Conservation (phyloP, 352 stramenopile species). For the Phytophthora uliginosa region DNA sequence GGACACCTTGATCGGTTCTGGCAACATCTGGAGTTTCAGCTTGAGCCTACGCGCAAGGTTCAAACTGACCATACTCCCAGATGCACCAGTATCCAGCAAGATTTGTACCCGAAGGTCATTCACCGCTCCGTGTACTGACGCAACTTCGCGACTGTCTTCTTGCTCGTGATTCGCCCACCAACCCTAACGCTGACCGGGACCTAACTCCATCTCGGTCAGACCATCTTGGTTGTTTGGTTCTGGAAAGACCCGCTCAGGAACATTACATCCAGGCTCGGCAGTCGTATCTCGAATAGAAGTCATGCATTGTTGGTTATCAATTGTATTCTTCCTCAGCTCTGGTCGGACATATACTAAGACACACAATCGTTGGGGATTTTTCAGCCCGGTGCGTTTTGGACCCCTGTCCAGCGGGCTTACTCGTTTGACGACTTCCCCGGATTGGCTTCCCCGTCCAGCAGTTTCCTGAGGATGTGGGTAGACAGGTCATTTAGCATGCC, state of each 20-base stretch:
- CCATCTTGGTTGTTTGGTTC: not conserved
- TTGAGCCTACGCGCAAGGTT: constrained; percentile 6
- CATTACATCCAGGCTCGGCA: not conserved
- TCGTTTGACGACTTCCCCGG: constrained; percentile 25
- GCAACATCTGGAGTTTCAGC: constrained; percentile 3
- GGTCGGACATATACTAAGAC: constrained; percentile 27
- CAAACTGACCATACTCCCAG: constrained; percentile 5
- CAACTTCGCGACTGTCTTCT: not conserved
- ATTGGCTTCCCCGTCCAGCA: not conserved
- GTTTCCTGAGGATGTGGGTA: not conserved
- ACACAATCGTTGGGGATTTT: constrained; percentile 13
- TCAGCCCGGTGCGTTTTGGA: constrained; percentile 18
- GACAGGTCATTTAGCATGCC: constrained; percentile 3
- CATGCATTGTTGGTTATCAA: constrained; percentile 18
- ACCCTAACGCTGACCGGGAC: not conserved
- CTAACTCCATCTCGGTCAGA: not conserved
- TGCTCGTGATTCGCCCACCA: constrained; percentile 1
- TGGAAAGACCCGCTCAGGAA: not conserved
- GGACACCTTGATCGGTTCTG: not conserved
- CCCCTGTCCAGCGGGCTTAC: constrained; percentile 22
- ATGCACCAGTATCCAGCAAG: not conserved
- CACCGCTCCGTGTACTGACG: not conserved
- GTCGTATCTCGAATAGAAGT: constrained; percentile 1
- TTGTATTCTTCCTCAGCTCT: not conserved
- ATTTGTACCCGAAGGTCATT: not conserved